Evolutionary conservation across 2,329 filamentous ascomycete species (phyloP).

Genomic region (Emericellopsis cladophorae): DNA sequence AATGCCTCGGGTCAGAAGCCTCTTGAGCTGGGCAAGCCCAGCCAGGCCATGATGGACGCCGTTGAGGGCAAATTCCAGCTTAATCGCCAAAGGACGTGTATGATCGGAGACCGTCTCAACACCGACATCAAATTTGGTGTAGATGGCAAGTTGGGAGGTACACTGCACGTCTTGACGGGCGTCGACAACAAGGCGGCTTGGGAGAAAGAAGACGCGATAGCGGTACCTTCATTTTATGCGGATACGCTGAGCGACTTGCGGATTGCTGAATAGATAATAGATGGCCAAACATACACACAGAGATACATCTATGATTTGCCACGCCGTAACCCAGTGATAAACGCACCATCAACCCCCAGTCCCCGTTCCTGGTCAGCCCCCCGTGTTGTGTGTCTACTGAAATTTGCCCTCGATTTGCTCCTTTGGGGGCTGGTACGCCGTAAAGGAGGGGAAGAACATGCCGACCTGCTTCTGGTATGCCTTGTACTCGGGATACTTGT

Average conservation of each 20-base stretch:
- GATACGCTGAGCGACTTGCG: slow-evolving; percentile 69
- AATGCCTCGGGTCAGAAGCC: slow-evolving; percentile 61
- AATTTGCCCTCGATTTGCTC: slow-evolving; percentile 34
- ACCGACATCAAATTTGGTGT: slow-evolving; percentile 95
- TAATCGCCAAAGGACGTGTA: slow-evolving; percentile 73
- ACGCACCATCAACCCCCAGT: too few relatives aligned
- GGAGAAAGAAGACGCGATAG: slow-evolving; percentile 52
- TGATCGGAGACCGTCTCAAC: slow-evolving; percentile 88
- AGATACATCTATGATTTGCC: too few relatives aligned
- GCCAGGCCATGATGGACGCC: slow-evolving; percentile 98
- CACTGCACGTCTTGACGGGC: slow-evolving; percentile 80
- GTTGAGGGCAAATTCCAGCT: slow-evolving; percentile 93
- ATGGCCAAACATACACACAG: too few relatives aligned
- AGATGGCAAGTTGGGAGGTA: slow-evolving; percentile 81
- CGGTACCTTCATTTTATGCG: slow-evolving; percentile 72
- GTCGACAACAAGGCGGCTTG: slow-evolving; percentile 80
- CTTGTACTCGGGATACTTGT: slow-evolving; percentile 81
- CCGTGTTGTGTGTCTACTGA: slow-evolving; percentile 9
- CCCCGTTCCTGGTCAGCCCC: too few relatives aligned
- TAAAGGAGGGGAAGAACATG: slow-evolving; percentile 60
- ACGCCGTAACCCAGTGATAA: too few relatives aligned
- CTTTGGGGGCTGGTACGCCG: slow-evolving; percentile 26
- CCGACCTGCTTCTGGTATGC: slow-evolving; percentile 74
- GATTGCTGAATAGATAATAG: neutral
- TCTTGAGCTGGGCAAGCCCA: slow-evolving; percentile 79